Base-by-base conservation (phyloP, 805 yeast genomes). In the Ogataea ganodermae region DNA sequence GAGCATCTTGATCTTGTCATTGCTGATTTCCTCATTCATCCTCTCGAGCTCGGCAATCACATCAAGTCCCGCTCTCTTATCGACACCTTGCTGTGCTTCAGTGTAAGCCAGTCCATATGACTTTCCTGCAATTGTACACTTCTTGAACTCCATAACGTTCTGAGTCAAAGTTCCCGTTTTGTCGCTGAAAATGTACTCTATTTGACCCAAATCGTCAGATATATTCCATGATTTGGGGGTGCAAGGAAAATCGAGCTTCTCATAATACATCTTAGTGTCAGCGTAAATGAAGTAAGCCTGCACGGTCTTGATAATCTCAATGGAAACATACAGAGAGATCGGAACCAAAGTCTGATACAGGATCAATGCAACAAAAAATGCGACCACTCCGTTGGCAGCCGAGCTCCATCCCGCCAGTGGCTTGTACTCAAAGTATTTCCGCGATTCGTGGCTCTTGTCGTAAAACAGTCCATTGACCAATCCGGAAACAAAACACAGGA, bases 101-200 rank as follows among this genome's bases (percentile, higher is more conserved):
- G 92, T 86, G 63, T 84, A 86, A 0, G 92, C 89, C 31, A 76
- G 69, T 8, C 92, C 94, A 56, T 86, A 87, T 0, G 84, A 63
- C 32, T 75, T 75, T 22, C 89, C 86, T 45, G 77, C 79, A 49
- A 87, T 75, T 4, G 89, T 78, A 63, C 90, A 84, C 61, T 86
- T 86, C 50, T 81, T 80, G 69, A 86, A 87, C 61, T 85, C 89
- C 95, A 86, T 86, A 21, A 84, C 80, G 59, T 86, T 86, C 65
- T 86, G 92, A 6, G 95, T 86, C 58, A 86, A 71, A 0, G 95
- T 86, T 30, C 95, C 95, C 0, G 95, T 86, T 65, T 86, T 86
- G 69, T 86, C 95, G 62, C 89, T 82, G 65, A 86, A 86, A 35
- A 86, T 77, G 61, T 84, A 86, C 64, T 86, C 94, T 50, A 86